Base-by-base conservation (phyloP, 768 basidiomycete genomes). In the Pleurotus tuber-regium region DNA sequence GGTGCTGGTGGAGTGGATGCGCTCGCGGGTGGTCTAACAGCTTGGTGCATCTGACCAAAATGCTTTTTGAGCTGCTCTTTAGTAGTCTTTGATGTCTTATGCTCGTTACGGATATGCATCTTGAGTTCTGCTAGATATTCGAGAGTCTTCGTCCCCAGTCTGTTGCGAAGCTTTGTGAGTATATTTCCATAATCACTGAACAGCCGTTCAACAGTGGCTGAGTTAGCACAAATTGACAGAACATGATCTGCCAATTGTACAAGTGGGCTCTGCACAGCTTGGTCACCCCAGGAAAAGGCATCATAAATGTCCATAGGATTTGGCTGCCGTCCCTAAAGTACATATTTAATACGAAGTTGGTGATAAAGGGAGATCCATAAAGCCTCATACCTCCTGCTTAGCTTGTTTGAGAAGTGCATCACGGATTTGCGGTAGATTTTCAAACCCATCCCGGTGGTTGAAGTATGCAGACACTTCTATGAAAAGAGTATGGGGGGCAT, bases 101-200 rank as follows among this genome's bases (percentile, higher is more conserved):
- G 65, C 60, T 43, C 66, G 58, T 2, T 55, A 58, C 24, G 67
- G 44, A 42, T 64, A 60, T n/a, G n/a, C 58, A 68, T 60, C 44
- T 64, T 61, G n/a, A 68, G 56, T 48, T 66, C 63, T 16, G 58
- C 50, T 24, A 68, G 56, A 14, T 51, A 49, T 5, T 43, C 49
- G 14, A 68, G 50, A 51, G 30, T 54, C 11, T 56, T 18, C 1
- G 41, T 61, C 3, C 57, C 55, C 31, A 66, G 58, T 7, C 56
- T 55, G 41, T 57, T 61, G 4, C 56, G 55, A 6, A 63, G 47
- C 44, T 65, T 65, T 2, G 59, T 66, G n/a, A 66, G 54, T 16
- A 56, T 67, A 35, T 53, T 57, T 4, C 67, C 65, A 50, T 67
- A 65, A 1, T 50, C 43, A 33, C 67, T 68, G 55, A 65, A 67